Evolutionary conservation across 768 basidiomycete genomes (phyloP).

Genomic region (Lentinula boryana): DNA sequence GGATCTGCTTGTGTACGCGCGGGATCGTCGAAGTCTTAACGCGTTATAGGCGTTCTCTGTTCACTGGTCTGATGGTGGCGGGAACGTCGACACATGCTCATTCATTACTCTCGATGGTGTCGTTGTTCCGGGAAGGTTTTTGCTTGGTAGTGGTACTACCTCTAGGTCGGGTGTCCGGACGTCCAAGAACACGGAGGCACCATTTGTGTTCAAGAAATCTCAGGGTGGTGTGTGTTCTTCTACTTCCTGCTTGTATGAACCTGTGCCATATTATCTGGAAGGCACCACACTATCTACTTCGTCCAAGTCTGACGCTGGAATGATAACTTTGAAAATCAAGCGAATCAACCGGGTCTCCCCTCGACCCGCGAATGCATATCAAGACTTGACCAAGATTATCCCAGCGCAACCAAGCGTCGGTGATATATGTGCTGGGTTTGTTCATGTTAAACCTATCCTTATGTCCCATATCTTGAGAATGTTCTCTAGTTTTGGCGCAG

Average conservation of each 20-base stretch:
- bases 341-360: slow-evolving; percentile 21
- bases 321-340: slow-evolving; percentile 47
- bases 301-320: slow-evolving; percentile 37
- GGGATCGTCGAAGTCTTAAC: neutral
- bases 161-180: slow-evolving; percentile 49
- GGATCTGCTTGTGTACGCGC: neutral
- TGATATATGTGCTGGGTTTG: slow-evolving; percentile 44
- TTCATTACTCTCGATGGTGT: slow-evolving; percentile 65
- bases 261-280: too few relatives aligned
- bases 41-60: slow-evolving; percentile 46
- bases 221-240: slow-evolving; percentile 22
- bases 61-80: slow-evolving; percentile 60
- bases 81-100: slow-evolving; percentile 45
- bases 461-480: neutral
- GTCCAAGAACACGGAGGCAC: slow-evolving; percentile 43
- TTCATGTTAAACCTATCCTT: neutral
- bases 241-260: neutral
- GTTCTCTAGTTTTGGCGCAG: slow-evolving; percentile 40
- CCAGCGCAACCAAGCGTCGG: slow-evolving; percentile 32
- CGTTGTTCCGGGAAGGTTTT: slow-evolving; percentile 55
- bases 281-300: neutral
- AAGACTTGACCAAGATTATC: slow-evolving; percentile 26
- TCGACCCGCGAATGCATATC: slow-evolving; percentile 38
- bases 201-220: slow-evolving; percentile 52
- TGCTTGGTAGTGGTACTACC: slow-evolving; percentile 50